Conservation (phyloP, 345 rosid genomes). For the Brassica napus region Da-Ae NC_063447.1:5423001-5423500, state of each 20-base stretch:
- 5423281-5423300: conserved; percentile 36
- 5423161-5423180: conserved; percentile 9
- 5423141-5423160: conserved; percentile 29
- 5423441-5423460: background rate
- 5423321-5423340: conserved; percentile 39
- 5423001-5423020: background rate
- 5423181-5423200: conserved; percentile 11
- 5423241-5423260: conserved; percentile 44
- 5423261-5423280: conserved; percentile 37
- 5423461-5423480: background rate
- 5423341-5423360: conserved; percentile 39
- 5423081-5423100: background rate
- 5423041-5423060: background rate
- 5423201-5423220: conserved; percentile 33
- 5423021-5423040: too few relatives aligned
- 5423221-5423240: conserved; percentile 35
- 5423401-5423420: background rate
- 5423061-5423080: background rate
- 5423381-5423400: background rate
- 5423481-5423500: background rate
- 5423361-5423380: background rate
- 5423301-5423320: conserved; percentile 41
- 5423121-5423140: conserved; percentile 15
- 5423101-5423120: background rate
- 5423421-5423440: background rate